Conservation (phyloP, 176 grass and related monocot genomes). For the Oryza coarctata region DNA sequence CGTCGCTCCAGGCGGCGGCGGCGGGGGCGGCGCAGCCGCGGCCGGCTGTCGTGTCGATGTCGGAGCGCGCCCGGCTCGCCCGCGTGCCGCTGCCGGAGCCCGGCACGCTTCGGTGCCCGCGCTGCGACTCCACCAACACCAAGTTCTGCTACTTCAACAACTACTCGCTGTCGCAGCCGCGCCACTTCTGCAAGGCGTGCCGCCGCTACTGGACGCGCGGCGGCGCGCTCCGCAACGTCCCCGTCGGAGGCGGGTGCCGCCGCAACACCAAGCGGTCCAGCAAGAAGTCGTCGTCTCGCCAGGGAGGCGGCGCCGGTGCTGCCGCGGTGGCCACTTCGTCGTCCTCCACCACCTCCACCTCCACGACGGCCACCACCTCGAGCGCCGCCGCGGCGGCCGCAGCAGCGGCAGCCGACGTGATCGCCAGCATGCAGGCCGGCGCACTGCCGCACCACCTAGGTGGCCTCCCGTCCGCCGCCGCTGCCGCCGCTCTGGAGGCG, state of each 20-base stretch:
- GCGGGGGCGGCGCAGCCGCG: slow-evolving; percentile 6
- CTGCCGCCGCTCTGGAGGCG: slow-evolving; percentile 48
- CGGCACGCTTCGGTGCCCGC: slow-evolving; percentile 78
- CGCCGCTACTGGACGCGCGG: slow-evolving; percentile 99
- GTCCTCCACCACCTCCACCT: slow-evolving; percentile 64
- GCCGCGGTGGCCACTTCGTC: slow-evolving; percentile 53
- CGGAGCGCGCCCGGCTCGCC: slow-evolving; percentile 70
- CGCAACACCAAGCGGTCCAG: slow-evolving; percentile 82
- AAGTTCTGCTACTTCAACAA: slow-evolving; percentile 99
- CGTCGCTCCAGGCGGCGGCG: slow-evolving; percentile 24
- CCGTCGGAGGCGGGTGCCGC: slow-evolving; percentile 86
- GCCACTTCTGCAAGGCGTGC: slow-evolving; percentile 99
- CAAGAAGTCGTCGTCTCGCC: slow-evolving; percentile 59
- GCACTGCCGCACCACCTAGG: slow-evolving; percentile 48
- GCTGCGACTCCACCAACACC: slow-evolving; percentile 95
- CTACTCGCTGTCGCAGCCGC: slow-evolving; percentile 99
- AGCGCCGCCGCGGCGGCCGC: slow-evolving; percentile 36
- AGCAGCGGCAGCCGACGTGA: slow-evolving; percentile 24
- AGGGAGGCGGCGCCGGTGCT: neutral
- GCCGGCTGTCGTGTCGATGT: slow-evolving; percentile 54
- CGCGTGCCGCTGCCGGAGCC: slow-evolving; percentile 83
- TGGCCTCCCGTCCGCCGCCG: slow-evolving; percentile 55
- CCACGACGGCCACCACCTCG: slow-evolving; percentile 41
- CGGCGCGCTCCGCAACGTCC: slow-evolving; percentile 90
- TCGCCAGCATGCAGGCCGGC: slow-evolving; percentile 39